A percentile compares a stretch with the other conserved stretches of the same genome.
These are phyloP conservation scores for Apiospora sp. DNA, from an alignment of 2,329 filamentous ascomycete species.

Conservation along the genomic window DNA sequence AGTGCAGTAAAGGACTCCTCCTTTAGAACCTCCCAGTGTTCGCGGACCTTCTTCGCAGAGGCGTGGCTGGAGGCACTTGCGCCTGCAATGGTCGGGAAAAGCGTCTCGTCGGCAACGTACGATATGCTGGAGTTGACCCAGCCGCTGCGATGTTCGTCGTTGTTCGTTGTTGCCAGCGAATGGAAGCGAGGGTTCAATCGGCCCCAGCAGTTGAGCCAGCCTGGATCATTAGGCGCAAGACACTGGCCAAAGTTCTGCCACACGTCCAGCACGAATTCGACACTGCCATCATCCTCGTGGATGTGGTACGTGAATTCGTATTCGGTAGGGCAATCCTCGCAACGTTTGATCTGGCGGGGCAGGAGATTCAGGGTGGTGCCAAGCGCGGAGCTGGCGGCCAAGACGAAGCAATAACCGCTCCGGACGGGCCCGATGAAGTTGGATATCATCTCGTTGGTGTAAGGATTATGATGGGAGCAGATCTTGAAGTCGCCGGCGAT, in stretches of 20 bases:
- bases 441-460: conserved; percentile 27
- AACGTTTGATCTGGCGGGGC: conserved; percentile 27
- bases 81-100: conserved; percentile 25
- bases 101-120: conserved; percentile 25
- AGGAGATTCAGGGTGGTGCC: background rate
- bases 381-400: conserved; percentile 16
- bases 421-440: conserved; percentile 28
- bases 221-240: conserved; percentile 23
- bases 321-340: conserved; percentile 29
- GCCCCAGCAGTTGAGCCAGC: conserved; percentile 31
- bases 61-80: conserved; percentile 23
- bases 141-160: background rate
- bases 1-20: background rate
- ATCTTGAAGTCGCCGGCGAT: conserved; percentile 30
- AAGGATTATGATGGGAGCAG: conserved; percentile 26
- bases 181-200: conserved; percentile 26
- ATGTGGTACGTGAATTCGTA: conserved; percentile 28
- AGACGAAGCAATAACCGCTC: conserved; percentile 19
- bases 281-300: conserved; percentile 27
- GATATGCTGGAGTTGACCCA: conserved; percentile 22
- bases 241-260: conserved; percentile 30
- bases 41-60: conserved; percentile 16
- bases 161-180: background rate
- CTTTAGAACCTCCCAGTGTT: background rate
- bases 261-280: conserved; percentile 29